Base-by-base conservation (phyloP, 495 filamentous ascomycete genomes). In the Achaetomiella virescens region DNA sequence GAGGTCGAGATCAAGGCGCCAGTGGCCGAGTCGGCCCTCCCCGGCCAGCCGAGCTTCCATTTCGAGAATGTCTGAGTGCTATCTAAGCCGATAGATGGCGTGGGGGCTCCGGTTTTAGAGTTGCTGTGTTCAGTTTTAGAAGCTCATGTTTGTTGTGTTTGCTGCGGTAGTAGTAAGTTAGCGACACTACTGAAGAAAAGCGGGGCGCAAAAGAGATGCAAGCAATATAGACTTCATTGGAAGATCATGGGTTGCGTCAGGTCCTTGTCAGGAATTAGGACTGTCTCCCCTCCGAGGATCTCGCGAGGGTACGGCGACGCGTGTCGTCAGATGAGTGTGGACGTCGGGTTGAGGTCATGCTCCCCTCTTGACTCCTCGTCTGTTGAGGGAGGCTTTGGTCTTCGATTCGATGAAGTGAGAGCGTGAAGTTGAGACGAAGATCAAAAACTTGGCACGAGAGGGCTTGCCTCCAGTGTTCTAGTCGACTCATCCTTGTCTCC, bases 1-100 rank as follows among this genome's bases (percentile, higher is more conserved):
- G 82, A 81, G 52, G 78, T 86, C 61, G 81, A 80, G 61, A 70
- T 76, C 59, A 79, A 75, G 57, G 74, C 73, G 10, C 75, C 80
- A 2, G 63, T 68, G 11, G 89, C 87, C 25, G 88, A 84, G 61
- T 74, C 72, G 57, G 88, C 90, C 10, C 80, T 87, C 42, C 90
- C 90, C n/a, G 90, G 90, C 0, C 76, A 79, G 55, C 90, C 90
- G 46, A 85, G 76, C 20, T 95, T 90, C 70, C 68, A 75, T 48
- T 93, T 95, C 73, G 80, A 81, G 70, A 95, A 95, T 71, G 77
- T 92, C 44, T 70, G 70, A 54, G 54, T 31, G 27, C 27, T 31
- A 9, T 31, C 27, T 31, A n/a, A n/a, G n/a, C n/a, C n/a, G n/a
- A n/a, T 35, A 55, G 41, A 36, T 22, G 14, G 36, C 24, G n/a